Evolutionary conservation across 2,329 filamentous ascomycete species (phyloP).

Genomic region (Pyricularia pennisetigena): DNA sequence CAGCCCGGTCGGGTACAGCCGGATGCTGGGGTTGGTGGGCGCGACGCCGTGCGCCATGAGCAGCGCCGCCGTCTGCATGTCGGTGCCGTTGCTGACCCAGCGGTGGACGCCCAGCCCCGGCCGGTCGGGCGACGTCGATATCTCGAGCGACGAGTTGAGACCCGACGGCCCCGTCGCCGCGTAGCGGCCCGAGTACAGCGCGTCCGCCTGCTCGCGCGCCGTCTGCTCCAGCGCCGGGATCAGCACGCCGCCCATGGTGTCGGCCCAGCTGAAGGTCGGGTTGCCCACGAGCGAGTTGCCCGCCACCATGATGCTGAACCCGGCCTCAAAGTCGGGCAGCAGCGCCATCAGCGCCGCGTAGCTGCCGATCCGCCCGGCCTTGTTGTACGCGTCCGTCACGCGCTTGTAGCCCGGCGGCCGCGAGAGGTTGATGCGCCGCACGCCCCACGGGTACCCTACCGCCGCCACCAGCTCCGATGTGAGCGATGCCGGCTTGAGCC

Average conservation of each 20-base stretch:
- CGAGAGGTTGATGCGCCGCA: conserved; percentile 20
- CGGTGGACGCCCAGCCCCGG: conserved; percentile 18
- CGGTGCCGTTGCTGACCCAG: conserved; percentile 22
- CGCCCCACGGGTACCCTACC: conserved; percentile 34
- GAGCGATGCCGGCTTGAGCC: conserved; percentile 30
- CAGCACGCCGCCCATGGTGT: conserved; percentile 17
- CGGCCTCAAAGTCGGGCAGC: conserved; percentile 22
- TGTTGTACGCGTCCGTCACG: conserved; percentile 11
- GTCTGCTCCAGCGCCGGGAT: conserved; percentile 19
- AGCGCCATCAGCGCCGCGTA: conserved; percentile 24
- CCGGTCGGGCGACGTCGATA: conserved; percentile 16
- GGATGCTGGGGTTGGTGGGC: conserved; percentile 16
- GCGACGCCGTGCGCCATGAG: conserved; percentile 15
- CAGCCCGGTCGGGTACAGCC: conserved; percentile 21
- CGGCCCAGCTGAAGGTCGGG: conserved; percentile 17
- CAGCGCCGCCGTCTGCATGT: conserved; percentile 16
- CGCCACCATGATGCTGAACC: conserved; percentile 22
- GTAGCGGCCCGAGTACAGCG: conserved; percentile 17
- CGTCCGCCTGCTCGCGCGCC: conserved; percentile 17
- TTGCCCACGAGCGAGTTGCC: conserved; percentile 15
- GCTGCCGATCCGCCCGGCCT: conserved; percentile 19
- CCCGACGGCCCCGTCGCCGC: conserved; percentile 8
- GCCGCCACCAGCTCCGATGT: conserved; percentile 25
- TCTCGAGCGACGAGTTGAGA: conserved; percentile 20
- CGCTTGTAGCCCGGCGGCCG: conserved; percentile 6